Evolutionary conservation across 352 stramenopile species (phyloP).

Genomic region (Pythium angustatum): DNA sequence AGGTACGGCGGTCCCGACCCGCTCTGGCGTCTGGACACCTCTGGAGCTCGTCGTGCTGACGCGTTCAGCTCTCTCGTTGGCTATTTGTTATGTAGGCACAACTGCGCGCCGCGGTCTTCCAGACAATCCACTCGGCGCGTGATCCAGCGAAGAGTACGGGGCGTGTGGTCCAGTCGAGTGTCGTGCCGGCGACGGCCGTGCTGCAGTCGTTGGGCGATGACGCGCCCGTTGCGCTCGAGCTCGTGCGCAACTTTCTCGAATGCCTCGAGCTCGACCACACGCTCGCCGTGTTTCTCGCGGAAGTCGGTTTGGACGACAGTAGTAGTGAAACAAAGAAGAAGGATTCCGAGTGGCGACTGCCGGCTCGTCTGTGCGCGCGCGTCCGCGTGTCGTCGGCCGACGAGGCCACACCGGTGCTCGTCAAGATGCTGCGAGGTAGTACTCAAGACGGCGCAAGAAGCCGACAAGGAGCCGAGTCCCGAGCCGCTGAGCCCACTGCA

Average conservation of each 20-base stretch:
- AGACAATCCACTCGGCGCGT: conserved; percentile 61
- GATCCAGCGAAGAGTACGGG: background rate
- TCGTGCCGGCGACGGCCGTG: conserved; percentile 14
- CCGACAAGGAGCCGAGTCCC: background rate
- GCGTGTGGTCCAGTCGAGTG: conserved; percentile 13
- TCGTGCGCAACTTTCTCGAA: conserved; percentile 59
- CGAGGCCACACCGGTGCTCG: conserved; percentile 27
- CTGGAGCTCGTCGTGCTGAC: too few species aligned
- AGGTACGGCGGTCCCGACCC: conserved; percentile 35
- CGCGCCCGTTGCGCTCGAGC: conserved; percentile 41
- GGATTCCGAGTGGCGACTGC: conserved; percentile 11
- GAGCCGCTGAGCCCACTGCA: background rate
- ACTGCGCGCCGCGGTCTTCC: conserved; percentile 71
- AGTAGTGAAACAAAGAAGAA: background rate
- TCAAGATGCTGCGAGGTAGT: conserved; percentile 30
- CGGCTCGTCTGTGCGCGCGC: conserved; percentile 20
- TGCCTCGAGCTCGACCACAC: conserved; percentile 65
- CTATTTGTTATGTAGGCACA: conserved; percentile 41
- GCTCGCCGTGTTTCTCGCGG: conserved; percentile 48
- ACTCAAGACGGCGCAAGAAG: background rate
- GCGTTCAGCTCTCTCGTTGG: too few species aligned
- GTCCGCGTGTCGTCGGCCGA: conserved; percentile 3
- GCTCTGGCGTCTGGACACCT: too few species aligned
- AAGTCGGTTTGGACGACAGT: conserved; percentile 33
- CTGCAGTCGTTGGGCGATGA: conserved; percentile 33